A percentile compares a stretch with the other conserved stretches of the same genome.
phyloP scores from a whole-genome alignment of 1,139 yeast species.

The Saccharomyces uvarum region DNA sequence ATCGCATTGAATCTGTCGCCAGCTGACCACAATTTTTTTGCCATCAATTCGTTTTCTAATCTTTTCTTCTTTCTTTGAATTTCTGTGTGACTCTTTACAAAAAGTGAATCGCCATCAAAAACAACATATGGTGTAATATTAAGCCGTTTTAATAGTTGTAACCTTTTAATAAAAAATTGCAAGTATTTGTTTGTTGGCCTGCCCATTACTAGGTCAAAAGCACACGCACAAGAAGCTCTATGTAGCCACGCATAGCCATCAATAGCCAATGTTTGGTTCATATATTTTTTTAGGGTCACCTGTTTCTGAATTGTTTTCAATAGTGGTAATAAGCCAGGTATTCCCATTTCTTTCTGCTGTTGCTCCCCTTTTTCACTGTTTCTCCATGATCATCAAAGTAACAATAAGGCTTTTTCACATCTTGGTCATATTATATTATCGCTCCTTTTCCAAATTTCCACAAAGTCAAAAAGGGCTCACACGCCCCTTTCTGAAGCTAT shows the following conservation, averaged over 20 bases:
- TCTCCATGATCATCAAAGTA: background rate
- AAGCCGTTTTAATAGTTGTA: constrained; percentile 56
- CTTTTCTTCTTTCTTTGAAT: constrained; percentile 49
- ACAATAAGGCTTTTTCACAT: too few species aligned
- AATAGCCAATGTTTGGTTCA: constrained; percentile 76
- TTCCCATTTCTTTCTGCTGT: constrained; percentile 49
- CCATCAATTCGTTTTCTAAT: constrained; percentile 47
- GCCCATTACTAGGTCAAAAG: constrained; percentile 68
- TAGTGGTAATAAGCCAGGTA: constrained; percentile 63
- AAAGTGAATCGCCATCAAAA: constrained; percentile 83
- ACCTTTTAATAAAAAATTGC: constrained; percentile 48
- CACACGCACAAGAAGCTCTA: constrained; percentile 71
- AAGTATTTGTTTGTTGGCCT: constrained; percentile 60
- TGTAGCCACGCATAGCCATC: constrained; percentile 97
- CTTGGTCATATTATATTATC: too few species aligned
- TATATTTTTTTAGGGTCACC: constrained; percentile 47
- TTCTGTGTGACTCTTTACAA: constrained; percentile 70
- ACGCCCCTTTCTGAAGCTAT: background rate
- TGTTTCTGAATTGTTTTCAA: constrained; percentile 62
- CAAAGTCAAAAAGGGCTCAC: background rate
- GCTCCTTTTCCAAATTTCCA: background rate
- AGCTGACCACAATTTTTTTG: constrained; percentile 39
- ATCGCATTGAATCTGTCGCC: constrained; percentile 56
- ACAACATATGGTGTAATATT: constrained; percentile 79
- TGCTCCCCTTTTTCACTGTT: background rate